Percentiles rank a stretch among this genome's conserved stretches.
Evolutionary conservation across 257 asterid genomes (phyloP).

Genomic region (Gardenia jasminoides): DNA sequence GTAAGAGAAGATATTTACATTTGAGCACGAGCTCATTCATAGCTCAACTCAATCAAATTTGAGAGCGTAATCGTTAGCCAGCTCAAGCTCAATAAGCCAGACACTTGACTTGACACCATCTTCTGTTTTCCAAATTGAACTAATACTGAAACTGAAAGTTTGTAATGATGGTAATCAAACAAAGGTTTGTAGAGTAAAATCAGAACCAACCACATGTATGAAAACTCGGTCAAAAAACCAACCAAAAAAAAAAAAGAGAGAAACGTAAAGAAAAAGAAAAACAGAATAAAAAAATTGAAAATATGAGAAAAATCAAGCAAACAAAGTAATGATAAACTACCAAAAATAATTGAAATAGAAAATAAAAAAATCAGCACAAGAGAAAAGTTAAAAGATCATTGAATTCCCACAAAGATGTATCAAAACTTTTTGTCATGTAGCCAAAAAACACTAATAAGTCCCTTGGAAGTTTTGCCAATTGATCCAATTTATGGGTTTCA

Average conservation of each 20-base stretch:
- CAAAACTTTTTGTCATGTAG: background rate
- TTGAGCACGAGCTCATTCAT: no score
- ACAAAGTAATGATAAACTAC: background rate
- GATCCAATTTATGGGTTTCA: background rate
- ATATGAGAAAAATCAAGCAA: background rate
- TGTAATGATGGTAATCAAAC: background rate
- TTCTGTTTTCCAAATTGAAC: background rate
- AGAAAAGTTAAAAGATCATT: background rate
- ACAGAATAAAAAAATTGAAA: background rate
- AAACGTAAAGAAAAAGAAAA: background rate
- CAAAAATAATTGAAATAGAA: background rate
- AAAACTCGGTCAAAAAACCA: background rate
- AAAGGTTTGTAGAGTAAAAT: background rate
- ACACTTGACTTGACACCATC: background rate
- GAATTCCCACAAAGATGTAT: constrained; percentile 5
- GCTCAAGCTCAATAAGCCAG: background rate
- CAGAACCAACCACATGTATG: background rate
- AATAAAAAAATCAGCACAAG: no score
- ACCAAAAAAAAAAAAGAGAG: background rate
- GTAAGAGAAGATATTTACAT: background rate
- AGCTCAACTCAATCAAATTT: background rate
- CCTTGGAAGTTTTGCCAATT: background rate
- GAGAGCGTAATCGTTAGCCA: background rate
- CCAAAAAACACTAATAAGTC: background rate
- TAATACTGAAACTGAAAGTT: background rate